A percentile compares a stretch with the other conserved stretches of the same genome.
Evolutionary conservation across 495 filamentous ascomycete genomes (phyloP).

Genomic region (Penicillium psychrofluorescens): DNA sequence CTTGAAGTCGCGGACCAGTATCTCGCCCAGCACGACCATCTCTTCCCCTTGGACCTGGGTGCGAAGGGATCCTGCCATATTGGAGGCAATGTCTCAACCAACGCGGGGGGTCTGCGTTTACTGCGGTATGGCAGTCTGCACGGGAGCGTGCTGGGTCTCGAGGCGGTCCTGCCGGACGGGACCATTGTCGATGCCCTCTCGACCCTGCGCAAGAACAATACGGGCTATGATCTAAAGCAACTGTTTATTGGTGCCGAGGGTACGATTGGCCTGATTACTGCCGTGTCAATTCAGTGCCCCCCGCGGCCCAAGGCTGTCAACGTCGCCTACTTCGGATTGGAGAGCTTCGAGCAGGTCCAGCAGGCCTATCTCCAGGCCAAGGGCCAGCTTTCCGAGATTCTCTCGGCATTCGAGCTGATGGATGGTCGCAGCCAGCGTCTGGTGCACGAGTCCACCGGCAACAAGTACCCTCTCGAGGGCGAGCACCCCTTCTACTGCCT

Average conservation of each 20-base stretch:
- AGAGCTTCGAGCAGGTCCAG: conserved; percentile 80
- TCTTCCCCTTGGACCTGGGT: conserved; percentile 92
- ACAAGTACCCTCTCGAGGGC: conserved; percentile 70
- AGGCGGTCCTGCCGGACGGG: conserved; percentile 88
- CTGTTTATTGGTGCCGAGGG: conserved; percentile 94
- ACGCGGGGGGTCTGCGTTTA: conserved; percentile 85
- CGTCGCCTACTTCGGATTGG: conserved; percentile 82
- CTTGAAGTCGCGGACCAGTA: conserved; percentile 82
- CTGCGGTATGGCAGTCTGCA: conserved; percentile 91
- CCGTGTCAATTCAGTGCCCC: conserved; percentile 80
- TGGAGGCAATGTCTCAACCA: conserved; percentile 96
- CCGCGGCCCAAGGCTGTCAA: conserved; percentile 78
- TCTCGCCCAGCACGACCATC: conserved; percentile 67
- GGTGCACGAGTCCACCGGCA: conserved; percentile 65
- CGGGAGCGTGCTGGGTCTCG: conserved; percentile 83
- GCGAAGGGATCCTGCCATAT: conserved; percentile 97
- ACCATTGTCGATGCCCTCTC: conserved; percentile 84
- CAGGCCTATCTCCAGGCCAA: conserved; percentile 80
- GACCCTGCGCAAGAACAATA: conserved; percentile 93
- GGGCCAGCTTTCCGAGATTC: conserved; percentile 81
- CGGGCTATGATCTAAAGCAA: conserved; percentile 95
- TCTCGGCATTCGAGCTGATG: conserved; percentile 97
- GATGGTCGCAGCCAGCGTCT: conserved; percentile 72
- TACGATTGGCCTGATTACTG: conserved; percentile 90
- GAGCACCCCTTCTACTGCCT: conserved; percentile 92